These are phyloP conservation scores for Protomyces arabidopsidicola DNA, from an alignment of 1,139 yeast genomes.

Conservation along the genomic window DNA sequence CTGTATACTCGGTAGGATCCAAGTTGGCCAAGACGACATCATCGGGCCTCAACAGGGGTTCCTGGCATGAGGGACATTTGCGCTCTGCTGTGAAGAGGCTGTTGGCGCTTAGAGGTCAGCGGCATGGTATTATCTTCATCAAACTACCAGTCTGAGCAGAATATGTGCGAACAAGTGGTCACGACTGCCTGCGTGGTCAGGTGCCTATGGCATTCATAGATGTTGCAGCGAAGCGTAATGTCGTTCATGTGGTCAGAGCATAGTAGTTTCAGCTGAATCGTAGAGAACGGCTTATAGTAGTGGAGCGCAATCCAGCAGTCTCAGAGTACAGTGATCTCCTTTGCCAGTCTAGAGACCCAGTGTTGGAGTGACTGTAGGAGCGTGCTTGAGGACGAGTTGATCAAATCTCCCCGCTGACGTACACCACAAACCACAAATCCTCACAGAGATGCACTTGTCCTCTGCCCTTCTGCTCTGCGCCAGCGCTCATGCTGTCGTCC, in stretches of 20 bases:
- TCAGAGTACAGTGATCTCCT: too few species aligned
- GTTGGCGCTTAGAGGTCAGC: conserved; percentile 15
- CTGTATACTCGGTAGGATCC: conserved; percentile 30
- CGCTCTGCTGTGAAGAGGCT: conserved; percentile 19
- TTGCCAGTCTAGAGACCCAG: too few species aligned
- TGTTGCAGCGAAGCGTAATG: conserved; percentile 30
- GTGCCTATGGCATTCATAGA: conserved; percentile 28
- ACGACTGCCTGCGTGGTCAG: conserved; percentile 31
- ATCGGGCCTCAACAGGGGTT: conserved; percentile 29
- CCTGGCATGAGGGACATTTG: conserved; percentile 31
- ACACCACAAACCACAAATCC: too few species aligned
- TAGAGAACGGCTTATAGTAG: too few species aligned
- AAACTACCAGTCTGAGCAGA: conserved; percentile 28
- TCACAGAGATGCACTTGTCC: neutral
- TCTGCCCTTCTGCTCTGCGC: neutral
- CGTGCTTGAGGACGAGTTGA: too few species aligned
- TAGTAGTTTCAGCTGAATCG: too few species aligned
- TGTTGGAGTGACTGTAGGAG: too few species aligned
- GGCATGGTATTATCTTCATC: too few species aligned
- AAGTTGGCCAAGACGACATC: conserved; percentile 30
- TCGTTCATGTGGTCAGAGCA: conserved; percentile 6
- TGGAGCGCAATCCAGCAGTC: too few species aligned
- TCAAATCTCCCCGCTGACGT: too few species aligned
- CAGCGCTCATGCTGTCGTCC: neutral
- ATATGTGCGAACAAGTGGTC: conserved; percentile 32